These are phyloP conservation scores for Colletotrichum lindemuthianum DNA, from an alignment of 2,329 filamentous ascomycete species.

Conservation along the genomic window DNA sequence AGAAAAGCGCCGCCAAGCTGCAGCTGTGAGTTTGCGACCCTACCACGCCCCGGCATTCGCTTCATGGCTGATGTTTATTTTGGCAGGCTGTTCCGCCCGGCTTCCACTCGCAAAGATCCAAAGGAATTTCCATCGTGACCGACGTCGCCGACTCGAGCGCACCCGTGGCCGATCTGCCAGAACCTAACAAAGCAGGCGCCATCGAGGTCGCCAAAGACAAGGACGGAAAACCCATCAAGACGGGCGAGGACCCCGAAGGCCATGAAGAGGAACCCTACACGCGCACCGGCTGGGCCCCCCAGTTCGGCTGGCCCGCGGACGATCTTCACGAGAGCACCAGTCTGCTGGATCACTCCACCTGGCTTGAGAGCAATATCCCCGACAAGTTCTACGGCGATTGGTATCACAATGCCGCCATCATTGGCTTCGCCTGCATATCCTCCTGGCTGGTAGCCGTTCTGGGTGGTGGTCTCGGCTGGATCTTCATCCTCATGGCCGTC, in stretches of 20 bases:
- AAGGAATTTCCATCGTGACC: slow-evolving; percentile 77
- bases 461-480: slow-evolving; percentile 91
- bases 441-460: slow-evolving; percentile 92
- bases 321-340: slow-evolving; percentile 69
- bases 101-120: slow-evolving; percentile 69
- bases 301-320: slow-evolving; percentile 77
- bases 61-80: slow-evolving; percentile 27
- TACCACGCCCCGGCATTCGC: neutral
- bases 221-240: slow-evolving; percentile 57
- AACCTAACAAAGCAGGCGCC: slow-evolving; percentile 76
- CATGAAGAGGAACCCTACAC: slow-evolving; percentile 59
- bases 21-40: slow-evolving; percentile 68
- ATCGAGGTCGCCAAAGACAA: slow-evolving; percentile 63
- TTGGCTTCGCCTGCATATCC: slow-evolving; percentile 88
- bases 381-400: slow-evolving; percentile 96
- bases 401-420: slow-evolving; percentile 97
- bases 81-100: slow-evolving; percentile 69
- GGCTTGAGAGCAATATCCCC: slow-evolving; percentile 83
- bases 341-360: slow-evolving; percentile 87
- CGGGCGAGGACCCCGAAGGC: slow-evolving; percentile 63
- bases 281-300: slow-evolving; percentile 86
- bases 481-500: slow-evolving; percentile 90
- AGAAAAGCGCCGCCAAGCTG: slow-evolving; percentile 83
- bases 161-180: slow-evolving; percentile 80
- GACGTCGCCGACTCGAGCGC: slow-evolving; percentile 75